These are phyloP conservation scores for Micractinium conductrix DNA, from an alignment of 139 green algal genomes.

Conservation along the genomic window DNA sequence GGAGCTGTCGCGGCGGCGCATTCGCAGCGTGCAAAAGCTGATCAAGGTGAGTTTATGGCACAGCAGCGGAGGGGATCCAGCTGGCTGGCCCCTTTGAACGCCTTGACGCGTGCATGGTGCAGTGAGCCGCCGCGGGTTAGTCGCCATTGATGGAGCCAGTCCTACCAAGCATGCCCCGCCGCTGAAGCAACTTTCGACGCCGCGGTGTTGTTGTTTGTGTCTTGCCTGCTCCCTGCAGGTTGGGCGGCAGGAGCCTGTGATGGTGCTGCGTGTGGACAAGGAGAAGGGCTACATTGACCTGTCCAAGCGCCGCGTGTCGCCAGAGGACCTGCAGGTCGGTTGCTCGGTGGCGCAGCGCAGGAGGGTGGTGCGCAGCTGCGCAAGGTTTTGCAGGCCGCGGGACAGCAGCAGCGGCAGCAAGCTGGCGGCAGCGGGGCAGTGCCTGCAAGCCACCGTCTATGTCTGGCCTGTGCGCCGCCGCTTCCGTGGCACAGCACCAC, in stretches of 20 bases:
- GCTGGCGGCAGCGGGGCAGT: too few relatives aligned
- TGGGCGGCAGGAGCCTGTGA: constrained; percentile 97
- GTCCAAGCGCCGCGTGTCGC: constrained; percentile 95
- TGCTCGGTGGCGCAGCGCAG: background rate
- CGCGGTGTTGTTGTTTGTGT: background rate
- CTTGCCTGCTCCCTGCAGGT: constrained; percentile 35
- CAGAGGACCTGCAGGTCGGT: constrained; percentile 86
- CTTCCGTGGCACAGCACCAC: too few relatives aligned
- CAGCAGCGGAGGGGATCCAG: too few relatives aligned
- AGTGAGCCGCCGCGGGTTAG: too few relatives aligned
- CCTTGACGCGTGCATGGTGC: too few relatives aligned
- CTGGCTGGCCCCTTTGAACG: too few relatives aligned
- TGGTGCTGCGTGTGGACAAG: constrained; percentile 99
- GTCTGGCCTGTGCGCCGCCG: too few relatives aligned
- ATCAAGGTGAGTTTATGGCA: constrained; percentile 94
- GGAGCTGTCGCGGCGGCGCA: constrained; percentile 97
- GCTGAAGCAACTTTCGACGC: too few relatives aligned
- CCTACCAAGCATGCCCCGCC: too few relatives aligned
- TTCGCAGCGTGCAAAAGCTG: constrained; percentile 98
- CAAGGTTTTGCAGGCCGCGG: background rate
- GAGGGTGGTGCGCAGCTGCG: background rate
- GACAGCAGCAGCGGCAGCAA: background rate
- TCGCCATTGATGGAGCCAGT: too few relatives aligned
- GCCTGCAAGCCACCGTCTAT: too few relatives aligned
- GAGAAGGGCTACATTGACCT: constrained; percentile 99